Percentiles rank a stretch among this genome's conserved stretches.
Evolutionary conservation across 2,329 filamentous ascomycete species (phyloP).

Genomic region (Hansfordia pulvinata): DNA sequence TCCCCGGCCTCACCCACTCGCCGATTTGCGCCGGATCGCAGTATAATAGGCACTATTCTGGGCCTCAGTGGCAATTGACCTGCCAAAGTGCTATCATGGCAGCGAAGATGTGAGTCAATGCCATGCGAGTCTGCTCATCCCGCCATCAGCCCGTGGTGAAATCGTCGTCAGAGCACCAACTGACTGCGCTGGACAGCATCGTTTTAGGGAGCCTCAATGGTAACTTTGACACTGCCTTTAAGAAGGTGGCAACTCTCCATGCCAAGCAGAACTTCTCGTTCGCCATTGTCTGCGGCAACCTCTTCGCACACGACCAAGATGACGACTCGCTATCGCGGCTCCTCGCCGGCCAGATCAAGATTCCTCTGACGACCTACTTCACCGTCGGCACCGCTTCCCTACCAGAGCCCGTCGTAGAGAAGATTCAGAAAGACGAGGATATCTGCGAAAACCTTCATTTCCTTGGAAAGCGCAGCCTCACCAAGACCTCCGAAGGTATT

Average conservation of each 20-base stretch:
- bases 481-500: slow-evolving; percentile 82
- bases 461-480: slow-evolving; percentile 72
- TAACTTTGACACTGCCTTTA: slow-evolving; percentile 60
- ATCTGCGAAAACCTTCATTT: slow-evolving; percentile 87
- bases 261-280: slow-evolving; percentile 80
- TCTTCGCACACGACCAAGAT: slow-evolving; percentile 55
- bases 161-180: slow-evolving; percentile 1
- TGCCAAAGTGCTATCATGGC: no score
- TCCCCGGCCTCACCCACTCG: no score
- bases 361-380: slow-evolving; percentile 85
- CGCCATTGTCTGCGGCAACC: slow-evolving; percentile 70
- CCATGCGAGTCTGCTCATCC: no score
- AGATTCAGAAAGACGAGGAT: slow-evolving; percentile 56
- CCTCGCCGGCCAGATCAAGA: slow-evolving; percentile 54
- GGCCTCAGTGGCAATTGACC: no score
- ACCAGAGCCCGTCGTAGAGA: slow-evolving; percentile 56
- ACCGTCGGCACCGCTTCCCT: slow-evolving; percentile 63
- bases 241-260: slow-evolving; percentile 69
- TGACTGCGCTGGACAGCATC: slow-evolving; percentile 34
- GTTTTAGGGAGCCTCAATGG: slow-evolving; percentile 78
- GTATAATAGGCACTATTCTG: no score
- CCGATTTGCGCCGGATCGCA: no score
- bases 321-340: slow-evolving; percentile 48
- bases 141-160: neutral
- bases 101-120: slow-evolving; percentile 30